These are phyloP conservation scores for Trichoderma breve DNA, from an alignment of 2,329 filamentous ascomycete genomes.

Conservation along the genomic window DNA sequence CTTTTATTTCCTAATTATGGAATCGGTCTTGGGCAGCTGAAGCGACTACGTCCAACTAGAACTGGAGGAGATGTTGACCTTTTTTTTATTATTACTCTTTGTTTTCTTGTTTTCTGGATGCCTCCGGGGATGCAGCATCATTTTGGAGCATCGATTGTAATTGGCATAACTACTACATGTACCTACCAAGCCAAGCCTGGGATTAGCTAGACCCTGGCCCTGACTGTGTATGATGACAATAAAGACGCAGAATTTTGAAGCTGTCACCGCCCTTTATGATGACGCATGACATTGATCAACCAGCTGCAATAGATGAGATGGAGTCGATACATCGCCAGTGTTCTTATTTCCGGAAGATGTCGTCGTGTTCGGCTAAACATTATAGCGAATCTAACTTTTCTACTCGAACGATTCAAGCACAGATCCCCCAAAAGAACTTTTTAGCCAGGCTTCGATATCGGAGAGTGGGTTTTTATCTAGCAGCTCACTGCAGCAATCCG, in stretches of 20 bases:
- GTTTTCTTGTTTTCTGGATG: slow-evolving; percentile 9
- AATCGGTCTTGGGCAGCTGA: not conserved
- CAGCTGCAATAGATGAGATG: not conserved
- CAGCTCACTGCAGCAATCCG: slow-evolving; percentile 20
- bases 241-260: slow-evolving; percentile 9
- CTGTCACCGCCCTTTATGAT: not conserved
- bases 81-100: slow-evolving; percentile 1
- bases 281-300: not conserved
- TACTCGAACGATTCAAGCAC: not conserved
- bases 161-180: slow-evolving; percentile 30
- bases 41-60: slow-evolving; percentile 1
- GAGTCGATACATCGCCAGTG: not conserved
- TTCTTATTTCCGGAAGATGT: not conserved
- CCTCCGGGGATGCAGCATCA: slow-evolving; percentile 28
- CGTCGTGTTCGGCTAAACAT: slow-evolving; percentile 1
- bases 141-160: slow-evolving; percentile 30
- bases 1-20: not conserved
- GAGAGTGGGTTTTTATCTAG: slow-evolving; percentile 19
- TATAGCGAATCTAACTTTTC: not conserved
- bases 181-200: slow-evolving; percentile 24
- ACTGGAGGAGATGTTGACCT: not conserved
- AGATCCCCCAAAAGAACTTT: not conserved
- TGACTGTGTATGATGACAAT: slow-evolving; percentile 17
- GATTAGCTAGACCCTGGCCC: slow-evolving; percentile 17
- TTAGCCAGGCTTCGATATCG: slow-evolving; percentile 25